Percentiles rank a stretch among this genome's conserved stretches.
These are phyloP conservation scores for Casaregolazyma suthepensis DNA, from an alignment of 1,139 yeast genomes.

Conservation along the genomic window DNA sequence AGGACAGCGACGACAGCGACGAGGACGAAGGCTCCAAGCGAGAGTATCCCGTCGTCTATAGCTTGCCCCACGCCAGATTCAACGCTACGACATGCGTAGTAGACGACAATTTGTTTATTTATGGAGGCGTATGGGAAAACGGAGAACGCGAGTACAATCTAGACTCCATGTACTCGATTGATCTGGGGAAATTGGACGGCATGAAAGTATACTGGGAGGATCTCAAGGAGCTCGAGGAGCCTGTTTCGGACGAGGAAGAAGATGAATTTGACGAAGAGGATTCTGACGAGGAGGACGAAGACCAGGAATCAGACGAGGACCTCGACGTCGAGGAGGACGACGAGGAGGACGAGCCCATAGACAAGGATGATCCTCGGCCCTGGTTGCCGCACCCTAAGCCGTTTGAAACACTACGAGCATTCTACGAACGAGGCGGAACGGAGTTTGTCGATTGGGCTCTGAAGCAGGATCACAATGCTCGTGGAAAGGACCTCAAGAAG, in stretches of 20 bases:
- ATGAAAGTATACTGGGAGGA: conserved; percentile 83
- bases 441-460: conserved; percentile 84
- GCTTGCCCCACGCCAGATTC: conserved; percentile 81
- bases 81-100: conserved; percentile 82
- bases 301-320: conserved; percentile 54
- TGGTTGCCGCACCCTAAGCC: conserved; percentile 98
- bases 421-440: conserved; percentile 82
- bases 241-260: conserved; percentile 48
- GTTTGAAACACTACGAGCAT: conserved; percentile 77
- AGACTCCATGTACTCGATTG: conserved; percentile 82
- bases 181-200: conserved; percentile 82
- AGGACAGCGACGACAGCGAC: conserved; percentile 37
- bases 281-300: conserved; percentile 51
- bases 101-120: conserved; percentile 79
- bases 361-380: conserved; percentile 63
- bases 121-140: conserved; percentile 85
- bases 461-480: conserved; percentile 65
- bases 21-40: conserved; percentile 26
- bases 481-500: conserved; percentile 85
- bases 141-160: conserved; percentile 81
- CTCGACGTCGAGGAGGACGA: conserved; percentile 42
- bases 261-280: conserved; percentile 64
- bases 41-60: conserved; percentile 54
- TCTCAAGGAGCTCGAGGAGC: conserved; percentile 53
- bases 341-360: conserved; percentile 53